Percentiles rank a stretch among this genome's conserved stretches.
Evolutionary conservation across 331 rosid genomes (phyloP).

Genomic region (Cydonia oblonga): DNA sequence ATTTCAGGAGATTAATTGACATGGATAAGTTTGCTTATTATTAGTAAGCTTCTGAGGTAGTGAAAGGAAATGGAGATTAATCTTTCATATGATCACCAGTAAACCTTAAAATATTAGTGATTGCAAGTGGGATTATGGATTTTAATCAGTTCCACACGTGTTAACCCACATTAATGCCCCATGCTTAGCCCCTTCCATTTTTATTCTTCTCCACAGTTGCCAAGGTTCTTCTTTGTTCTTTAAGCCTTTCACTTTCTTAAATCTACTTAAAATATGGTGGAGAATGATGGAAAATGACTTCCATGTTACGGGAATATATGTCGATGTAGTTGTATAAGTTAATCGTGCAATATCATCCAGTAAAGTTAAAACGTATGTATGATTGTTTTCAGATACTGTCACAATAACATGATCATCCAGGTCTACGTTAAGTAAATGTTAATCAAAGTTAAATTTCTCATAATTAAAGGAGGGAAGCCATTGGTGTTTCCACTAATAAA

Average conservation of each 20-base stretch:
- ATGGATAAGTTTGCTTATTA: neutral
- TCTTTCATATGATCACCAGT: neutral
- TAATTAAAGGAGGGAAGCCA: neutral
- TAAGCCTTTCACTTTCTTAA: neutral
- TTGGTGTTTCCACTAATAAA: neutral
- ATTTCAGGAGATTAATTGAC: neutral
- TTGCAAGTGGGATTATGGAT: neutral
- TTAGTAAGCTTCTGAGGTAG: neutral
- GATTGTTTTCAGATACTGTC: too few species aligned
- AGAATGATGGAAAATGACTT: neutral
- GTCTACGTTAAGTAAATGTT: too few species aligned
- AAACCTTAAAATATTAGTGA: neutral
- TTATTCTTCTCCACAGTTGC: neutral
- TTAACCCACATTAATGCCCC: neutral
- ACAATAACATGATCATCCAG: neutral
- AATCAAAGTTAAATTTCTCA: neutral
- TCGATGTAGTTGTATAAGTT: neutral
- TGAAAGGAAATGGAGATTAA: neutral
- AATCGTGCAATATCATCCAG: neutral
- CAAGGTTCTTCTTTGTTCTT: neutral
- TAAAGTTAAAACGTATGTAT: too few species aligned
- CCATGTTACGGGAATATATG: too few species aligned
- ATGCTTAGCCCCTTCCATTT: neutral
- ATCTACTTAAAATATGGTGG: neutral
- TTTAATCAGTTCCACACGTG: neutral